phyloP scores from a whole-genome alignment of 768 basidiomycete genomes.

The Termitomyces sp. region DNA sequence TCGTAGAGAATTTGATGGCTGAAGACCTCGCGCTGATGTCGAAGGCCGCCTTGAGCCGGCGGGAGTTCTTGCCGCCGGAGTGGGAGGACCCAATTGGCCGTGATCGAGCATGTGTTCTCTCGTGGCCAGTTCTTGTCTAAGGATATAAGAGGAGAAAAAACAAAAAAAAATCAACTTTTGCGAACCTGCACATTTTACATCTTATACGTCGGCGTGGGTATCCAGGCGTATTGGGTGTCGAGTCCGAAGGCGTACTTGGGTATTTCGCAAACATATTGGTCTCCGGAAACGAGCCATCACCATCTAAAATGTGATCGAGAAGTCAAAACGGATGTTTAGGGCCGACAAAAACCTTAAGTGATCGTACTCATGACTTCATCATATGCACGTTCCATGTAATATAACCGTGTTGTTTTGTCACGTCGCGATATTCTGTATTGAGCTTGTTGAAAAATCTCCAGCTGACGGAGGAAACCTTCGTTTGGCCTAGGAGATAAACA shows the following conservation, averaged over 20 bases:
- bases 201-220: conserved; percentile 59
- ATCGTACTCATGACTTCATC: conserved; percentile 75
- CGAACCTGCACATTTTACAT: conserved; percentile 88
- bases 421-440: conserved; percentile 60
- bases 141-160: neutral
- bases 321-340: conserved; percentile 11
- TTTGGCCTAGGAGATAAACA: conserved; percentile 62
- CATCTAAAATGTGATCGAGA: conserved; percentile 41
- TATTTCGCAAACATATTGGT: conserved; percentile 75
- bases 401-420: conserved; percentile 72
- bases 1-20: conserved; percentile 17
- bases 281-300: conserved; percentile 60
- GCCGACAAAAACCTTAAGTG: conserved; percentile 8
- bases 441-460: conserved; percentile 73
- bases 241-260: conserved; percentile 61
- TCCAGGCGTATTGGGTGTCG: conserved; percentile 53
- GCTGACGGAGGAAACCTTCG: conserved; percentile 72
- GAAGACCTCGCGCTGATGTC: conserved; percentile 15
- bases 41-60: conserved; percentile 23
- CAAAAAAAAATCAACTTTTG: neutral
- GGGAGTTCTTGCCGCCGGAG: conserved; percentile 47
- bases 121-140: conserved; percentile 77
- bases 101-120: conserved; percentile 95
- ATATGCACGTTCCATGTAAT: conserved; percentile 74
- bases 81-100: conserved; percentile 68